Evolutionary conservation across 169 alveolate species (phyloP).

Genomic region (Plasmodium falciparum): DNA sequence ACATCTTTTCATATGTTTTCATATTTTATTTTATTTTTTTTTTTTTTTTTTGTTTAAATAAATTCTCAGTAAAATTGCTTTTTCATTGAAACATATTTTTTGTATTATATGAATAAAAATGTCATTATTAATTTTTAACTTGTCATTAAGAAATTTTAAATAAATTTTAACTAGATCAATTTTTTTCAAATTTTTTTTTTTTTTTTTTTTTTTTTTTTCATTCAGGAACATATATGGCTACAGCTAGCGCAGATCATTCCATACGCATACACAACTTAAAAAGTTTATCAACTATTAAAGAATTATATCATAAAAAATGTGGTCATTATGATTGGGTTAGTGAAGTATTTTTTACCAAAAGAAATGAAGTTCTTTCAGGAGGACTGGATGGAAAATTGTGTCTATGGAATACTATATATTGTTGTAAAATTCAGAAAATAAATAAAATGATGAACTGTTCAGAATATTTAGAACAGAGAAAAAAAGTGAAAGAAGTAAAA

Average conservation of each 20-base stretch:
- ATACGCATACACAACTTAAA: slow-evolving; percentile 67
- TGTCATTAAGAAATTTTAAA: too few species aligned
- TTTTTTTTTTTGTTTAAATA: too few species aligned
- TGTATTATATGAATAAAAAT: too few species aligned
- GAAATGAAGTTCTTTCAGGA: slow-evolving; percentile 77
- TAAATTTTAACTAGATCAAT: not conserved
- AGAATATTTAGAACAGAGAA: slow-evolving; percentile 71
- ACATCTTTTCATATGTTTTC: not conserved
- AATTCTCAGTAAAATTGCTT: too few species aligned
- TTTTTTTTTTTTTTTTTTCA: not conserved
- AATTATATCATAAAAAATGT: slow-evolving; percentile 74
- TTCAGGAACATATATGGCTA: slow-evolving; percentile 74
- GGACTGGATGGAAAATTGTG: slow-evolving; percentile 77
- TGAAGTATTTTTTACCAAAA: slow-evolving; percentile 71
- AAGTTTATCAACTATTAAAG: slow-evolving; percentile 46
- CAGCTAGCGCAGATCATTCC: slow-evolving; percentile 75
- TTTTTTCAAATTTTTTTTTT: not conserved
- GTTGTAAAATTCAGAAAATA: slow-evolving; percentile 51
- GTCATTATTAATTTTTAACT: too few species aligned
- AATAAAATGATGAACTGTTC: slow-evolving; percentile 68
- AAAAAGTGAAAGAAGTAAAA: slow-evolving; percentile 40
- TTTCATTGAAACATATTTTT: too few species aligned
- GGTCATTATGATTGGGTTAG: slow-evolving; percentile 77
- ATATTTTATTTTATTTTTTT: not conserved
- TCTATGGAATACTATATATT: slow-evolving; percentile 68